phyloP scores from a whole-genome alignment of 2,329 filamentous ascomycete species.

The Trichoderma sp. region DNA sequence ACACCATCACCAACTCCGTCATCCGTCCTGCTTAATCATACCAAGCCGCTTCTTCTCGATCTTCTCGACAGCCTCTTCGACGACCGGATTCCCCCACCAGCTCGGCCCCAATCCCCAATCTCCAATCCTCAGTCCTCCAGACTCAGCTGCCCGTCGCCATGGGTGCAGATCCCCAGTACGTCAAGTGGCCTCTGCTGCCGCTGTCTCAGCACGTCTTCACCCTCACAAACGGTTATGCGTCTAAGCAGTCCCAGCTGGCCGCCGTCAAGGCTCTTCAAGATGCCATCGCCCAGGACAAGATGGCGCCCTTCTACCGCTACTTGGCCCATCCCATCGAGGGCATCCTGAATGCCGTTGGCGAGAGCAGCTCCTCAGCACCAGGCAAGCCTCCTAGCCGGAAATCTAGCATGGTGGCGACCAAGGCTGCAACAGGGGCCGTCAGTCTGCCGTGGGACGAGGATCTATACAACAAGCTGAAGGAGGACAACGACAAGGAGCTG shows the following conservation, averaged over 20 bases:
- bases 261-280: conserved; percentile 74
- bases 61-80: no score
- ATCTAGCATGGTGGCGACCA: conserved; percentile 72
- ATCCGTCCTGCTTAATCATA: background rate
- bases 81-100: background rate
- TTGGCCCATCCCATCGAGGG: conserved; percentile 79
- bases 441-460: conserved; percentile 87
- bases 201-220: conserved; percentile 84
- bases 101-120: background rate
- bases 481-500: conserved; percentile 74
- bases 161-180: conserved; percentile 79
- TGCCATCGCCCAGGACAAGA: conserved; percentile 79
- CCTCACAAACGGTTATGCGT: conserved; percentile 74
- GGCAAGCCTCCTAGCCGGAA: conserved; percentile 63
- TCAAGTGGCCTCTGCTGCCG: conserved; percentile 77
- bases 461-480: conserved; percentile 73
- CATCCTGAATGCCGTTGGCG: conserved; percentile 72
- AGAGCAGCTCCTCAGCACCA: conserved; percentile 50
- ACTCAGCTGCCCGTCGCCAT: conserved; percentile 46
- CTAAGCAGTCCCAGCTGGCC: conserved; percentile 62
- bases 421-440: conserved; percentile 60
- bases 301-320: conserved; percentile 83
- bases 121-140: no score
- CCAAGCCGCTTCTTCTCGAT: background rate
- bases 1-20: conserved; percentile 14